Base-by-base conservation (phyloP, 2,329 filamentous ascomycete genomes). In the Acrodontium crateriforme region DNA sequence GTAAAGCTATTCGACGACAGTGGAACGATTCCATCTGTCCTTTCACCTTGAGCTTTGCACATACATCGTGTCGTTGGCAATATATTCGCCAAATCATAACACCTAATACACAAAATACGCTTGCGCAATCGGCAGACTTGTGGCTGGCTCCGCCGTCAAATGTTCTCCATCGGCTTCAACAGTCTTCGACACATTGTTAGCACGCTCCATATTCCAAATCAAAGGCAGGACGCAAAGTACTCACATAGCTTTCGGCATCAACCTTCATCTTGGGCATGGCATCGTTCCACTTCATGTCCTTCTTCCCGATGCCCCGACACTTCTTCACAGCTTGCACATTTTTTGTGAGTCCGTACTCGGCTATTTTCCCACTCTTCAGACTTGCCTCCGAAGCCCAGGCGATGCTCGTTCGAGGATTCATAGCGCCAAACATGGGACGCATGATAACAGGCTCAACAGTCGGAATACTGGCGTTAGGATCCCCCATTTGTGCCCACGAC, bases 371-470 rank as follows among this genome's bases (percentile, higher is more conserved):
- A 5, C 62, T 69, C 18, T 67, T 60, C 40, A 92, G 64, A 36
- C 75, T 80, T 2, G 71, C 68, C 46, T 75, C 60, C 10, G 78
- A 87, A 26, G 94, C 87, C 53, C 89, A 95, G 25, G 83, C 74
- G 27, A 95, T 70, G 39, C 74, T 80, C 3, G 76, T 38, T 1
- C 22, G 21, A 5, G 44, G 41, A 3, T 85, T 73, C 28, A 76
- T 59, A 2, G 79, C 65, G 32, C 74, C 82, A 52, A 84, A 95
- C 80, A 92, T 91, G 24, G 81, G 79, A 1, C 87, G 71, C 47
- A 79, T 75, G 36, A 87, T 70, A 37, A 91, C 61, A 25, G 85
- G 87, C 48, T 94, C 77, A 22, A 93, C 73, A 1, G 79, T 92
- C 0, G 87, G 83, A 46, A 94, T 92, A 9, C 77, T 58, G 5